Evolutionary conservation across 2,329 filamentous ascomycete species (phyloP).

Genomic region (Colletotrichum gloeosporioides): DNA sequence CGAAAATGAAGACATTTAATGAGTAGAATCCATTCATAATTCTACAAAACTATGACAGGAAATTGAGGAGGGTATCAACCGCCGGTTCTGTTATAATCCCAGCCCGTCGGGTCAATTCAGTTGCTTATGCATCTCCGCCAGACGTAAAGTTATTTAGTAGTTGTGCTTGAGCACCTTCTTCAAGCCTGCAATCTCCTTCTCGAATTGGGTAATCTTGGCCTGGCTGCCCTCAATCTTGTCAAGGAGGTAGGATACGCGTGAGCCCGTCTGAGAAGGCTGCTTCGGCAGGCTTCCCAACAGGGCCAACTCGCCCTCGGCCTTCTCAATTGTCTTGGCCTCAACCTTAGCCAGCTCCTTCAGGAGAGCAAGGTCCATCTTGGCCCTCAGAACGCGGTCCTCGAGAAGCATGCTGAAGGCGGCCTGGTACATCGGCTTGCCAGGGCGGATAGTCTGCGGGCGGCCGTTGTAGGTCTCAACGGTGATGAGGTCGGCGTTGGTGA

Average conservation of each 20-base stretch:
- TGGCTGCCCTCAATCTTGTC: slow-evolving; percentile 77
- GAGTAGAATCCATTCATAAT: neutral
- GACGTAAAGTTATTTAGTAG: slow-evolving; percentile 1
- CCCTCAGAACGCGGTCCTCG: slow-evolving; percentile 73
- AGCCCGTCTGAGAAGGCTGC: slow-evolving; percentile 70
- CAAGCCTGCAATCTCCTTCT: slow-evolving; percentile 72
- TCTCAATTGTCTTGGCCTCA: slow-evolving; percentile 77
- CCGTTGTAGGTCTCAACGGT: slow-evolving; percentile 75
- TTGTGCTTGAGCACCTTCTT: slow-evolving; percentile 69
- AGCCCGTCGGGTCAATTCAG: neutral
- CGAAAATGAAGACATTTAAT: accelerated
- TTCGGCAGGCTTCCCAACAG: slow-evolving; percentile 74
- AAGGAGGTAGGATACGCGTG: slow-evolving; percentile 75
- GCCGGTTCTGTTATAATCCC: neutral
- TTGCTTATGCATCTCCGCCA: neutral
- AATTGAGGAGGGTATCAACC: neutral
- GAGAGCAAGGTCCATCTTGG: slow-evolving; percentile 75
- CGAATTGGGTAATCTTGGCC: slow-evolving; percentile 74
- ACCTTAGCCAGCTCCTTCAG: slow-evolving; percentile 72
- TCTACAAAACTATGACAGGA: neutral
- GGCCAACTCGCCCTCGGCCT: slow-evolving; percentile 78
- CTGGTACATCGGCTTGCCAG: slow-evolving; percentile 85
- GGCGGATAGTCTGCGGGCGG: slow-evolving; percentile 76
- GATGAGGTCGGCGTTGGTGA: slow-evolving; percentile 88
- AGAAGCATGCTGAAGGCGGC: slow-evolving; percentile 79